These are phyloP conservation scores for Corylus americana DNA, from an alignment of 306 rosid species.

Conservation along the genomic window DNA sequence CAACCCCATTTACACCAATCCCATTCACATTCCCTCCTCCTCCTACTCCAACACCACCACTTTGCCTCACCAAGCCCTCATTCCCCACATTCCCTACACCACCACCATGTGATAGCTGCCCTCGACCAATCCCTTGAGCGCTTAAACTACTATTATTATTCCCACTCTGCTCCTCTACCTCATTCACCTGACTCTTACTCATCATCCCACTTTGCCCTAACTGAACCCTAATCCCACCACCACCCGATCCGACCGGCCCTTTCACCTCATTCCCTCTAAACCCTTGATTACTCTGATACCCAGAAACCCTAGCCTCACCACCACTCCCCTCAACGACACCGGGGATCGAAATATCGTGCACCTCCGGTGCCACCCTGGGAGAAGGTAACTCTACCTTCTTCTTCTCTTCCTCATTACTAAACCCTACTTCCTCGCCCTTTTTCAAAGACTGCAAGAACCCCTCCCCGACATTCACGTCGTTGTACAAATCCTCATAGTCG, in stretches of 20 bases:
- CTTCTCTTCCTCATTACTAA: conserved; percentile 48
- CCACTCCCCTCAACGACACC: conserved; percentile 5
- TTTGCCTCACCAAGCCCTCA: conserved; percentile 66
- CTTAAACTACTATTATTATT: conserved; percentile 35
- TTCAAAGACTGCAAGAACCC: conserved; percentile 85
- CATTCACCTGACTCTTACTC: conserved; percentile 44
- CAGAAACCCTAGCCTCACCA: conserved; percentile 46
- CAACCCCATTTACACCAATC: conserved; percentile 41
- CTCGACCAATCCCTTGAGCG: conserved; percentile 43
- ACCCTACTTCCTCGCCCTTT: conserved; percentile 66
- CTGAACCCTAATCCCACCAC: conserved; percentile 84
- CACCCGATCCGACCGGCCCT: conserved; percentile 44
- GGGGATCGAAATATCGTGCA: not conserved
- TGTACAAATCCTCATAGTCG: conserved; percentile 92
- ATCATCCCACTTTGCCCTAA: conserved; percentile 48
- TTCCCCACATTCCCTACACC: conserved; percentile 45
- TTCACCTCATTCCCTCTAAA: conserved; percentile 61
- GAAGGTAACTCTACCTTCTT: conserved; percentile 47
- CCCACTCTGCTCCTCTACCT: conserved; percentile 60
- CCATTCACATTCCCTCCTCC: conserved; percentile 45
- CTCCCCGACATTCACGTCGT: conserved; percentile 94
- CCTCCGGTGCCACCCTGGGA: conserved; percentile 9
- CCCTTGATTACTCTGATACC: conserved; percentile 60
- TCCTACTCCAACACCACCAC: conserved; percentile 31
- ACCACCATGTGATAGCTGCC: conserved; percentile 49